Evolutionary conservation across 306 rosid genomes (phyloP), one percentile per base, ranked within the genome.

Genomic region (Hippophae rhamnoides): DNA sequence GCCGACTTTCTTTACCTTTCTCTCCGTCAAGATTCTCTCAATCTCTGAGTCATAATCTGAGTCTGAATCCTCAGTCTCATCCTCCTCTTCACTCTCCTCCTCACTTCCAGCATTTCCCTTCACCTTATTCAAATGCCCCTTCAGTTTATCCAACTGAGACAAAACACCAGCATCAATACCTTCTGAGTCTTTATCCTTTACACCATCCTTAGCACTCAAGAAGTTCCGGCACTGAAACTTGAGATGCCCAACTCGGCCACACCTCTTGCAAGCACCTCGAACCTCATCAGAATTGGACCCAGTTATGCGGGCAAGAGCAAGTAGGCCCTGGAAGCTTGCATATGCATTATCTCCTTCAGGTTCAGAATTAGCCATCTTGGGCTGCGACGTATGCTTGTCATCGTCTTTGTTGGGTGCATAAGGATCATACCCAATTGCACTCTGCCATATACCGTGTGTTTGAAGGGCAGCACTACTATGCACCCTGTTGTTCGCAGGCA

Each of bases 381-480:
- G 77, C 13, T 75, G 86, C 0, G 87, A 69, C 56, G 89, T 9
- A 64, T 49, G 73, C 78, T 74, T 80, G 57, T 62, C 71, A 58
- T 90, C 95, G n/a, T 90, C 95, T 74, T 79, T 89, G 77, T 80
- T 82, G 38, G 97, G 97, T 8, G 95, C 95, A 58, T 90, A 90
- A 2, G 95, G 97, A 56, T 90, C 95, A 42, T 86, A 90, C 26
- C 95, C 95, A 66, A 90, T 90, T 14, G 95, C 97, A 77, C 95
- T 89, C 76, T 89, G 97, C 97, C 97, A 90, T 71, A 90, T 90
- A 38, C 97, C 95, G 11, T 90, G 95, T 18, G 97, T 90, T 69
- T 90, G 97, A 62, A 90, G 90, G 73, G 97, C 97, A 7, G 97
- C 97, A 75, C 95, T 90, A 70, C 94, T 90, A 69, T 90, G 97